Percentiles rank a stretch among this genome's conserved stretches.
These are phyloP conservation scores for Candida buenavistaensis DNA, from an alignment of 1,139 yeast species.

Conservation along the genomic window DNA sequence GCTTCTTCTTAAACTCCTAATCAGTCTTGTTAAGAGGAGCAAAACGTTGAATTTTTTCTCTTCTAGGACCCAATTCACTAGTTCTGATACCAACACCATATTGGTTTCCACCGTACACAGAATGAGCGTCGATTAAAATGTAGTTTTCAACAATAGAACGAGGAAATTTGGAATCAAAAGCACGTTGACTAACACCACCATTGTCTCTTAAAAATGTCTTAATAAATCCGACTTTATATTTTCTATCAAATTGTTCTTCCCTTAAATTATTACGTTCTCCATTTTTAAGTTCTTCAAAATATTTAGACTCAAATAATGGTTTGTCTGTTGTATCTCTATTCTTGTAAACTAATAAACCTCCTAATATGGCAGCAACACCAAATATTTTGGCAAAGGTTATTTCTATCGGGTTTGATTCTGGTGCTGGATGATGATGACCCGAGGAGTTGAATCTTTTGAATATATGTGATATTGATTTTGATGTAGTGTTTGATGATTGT, in stretches of 20 bases:
- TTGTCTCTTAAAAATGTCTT: constrained; percentile 47
- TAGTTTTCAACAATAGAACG: too few species aligned
- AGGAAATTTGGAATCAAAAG: too few species aligned
- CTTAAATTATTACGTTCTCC: constrained; percentile 40
- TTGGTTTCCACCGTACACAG: constrained; percentile 43
- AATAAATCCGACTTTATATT: constrained; percentile 44
- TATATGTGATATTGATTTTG: constrained; percentile 12
- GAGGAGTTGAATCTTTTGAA: constrained; percentile 35
- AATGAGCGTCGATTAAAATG: constrained; percentile 44
- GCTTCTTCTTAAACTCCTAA: background rate
- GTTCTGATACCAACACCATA: constrained; percentile 51
- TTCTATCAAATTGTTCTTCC: constrained; percentile 37
- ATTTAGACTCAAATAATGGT: constrained; percentile 41
- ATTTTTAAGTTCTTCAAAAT: constrained; percentile 33
- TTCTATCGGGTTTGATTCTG: constrained; percentile 29
- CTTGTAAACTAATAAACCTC: constrained; percentile 39
- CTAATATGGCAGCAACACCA: constrained; percentile 36
- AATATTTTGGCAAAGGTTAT: constrained; percentile 15
- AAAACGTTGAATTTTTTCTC: constrained; percentile 40
- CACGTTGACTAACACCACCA: constrained; percentile 48
- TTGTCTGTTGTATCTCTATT: constrained; percentile 35
- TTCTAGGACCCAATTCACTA: constrained; percentile 48
- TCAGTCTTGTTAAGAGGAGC: constrained; percentile 29
- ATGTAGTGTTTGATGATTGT: constrained; percentile 6
- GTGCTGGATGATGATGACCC: constrained; percentile 23